Evolutionary conservation across 345 rosid genomes (phyloP).

Genomic region (Abelmoschus esculentus): DNA sequence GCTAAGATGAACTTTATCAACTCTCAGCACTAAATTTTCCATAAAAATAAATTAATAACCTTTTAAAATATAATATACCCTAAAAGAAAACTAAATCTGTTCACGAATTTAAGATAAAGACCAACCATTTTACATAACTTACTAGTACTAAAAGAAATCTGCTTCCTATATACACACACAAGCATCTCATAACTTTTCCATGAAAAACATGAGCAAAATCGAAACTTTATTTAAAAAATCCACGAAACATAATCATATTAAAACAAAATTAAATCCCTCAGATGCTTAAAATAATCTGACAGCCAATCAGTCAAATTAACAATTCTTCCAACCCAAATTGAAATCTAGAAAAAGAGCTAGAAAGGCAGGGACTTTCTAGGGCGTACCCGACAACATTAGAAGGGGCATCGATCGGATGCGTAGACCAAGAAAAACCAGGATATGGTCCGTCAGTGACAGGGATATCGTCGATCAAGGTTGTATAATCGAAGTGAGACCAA

Average conservation of each 20-base stretch:
- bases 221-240: conserved; percentile 3
- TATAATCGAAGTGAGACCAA: conserved; percentile 45
- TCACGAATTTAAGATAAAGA: background rate
- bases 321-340: background rate
- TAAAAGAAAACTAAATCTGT: background rate
- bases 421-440: conserved; percentile 69
- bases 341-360: background rate
- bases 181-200: background rate
- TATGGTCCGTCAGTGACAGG: conserved; percentile 48
- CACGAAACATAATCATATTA: background rate
- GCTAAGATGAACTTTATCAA: background rate
- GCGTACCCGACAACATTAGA: conserved; percentile 55
- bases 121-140: background rate
- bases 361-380: background rate
- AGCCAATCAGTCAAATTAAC: background rate
- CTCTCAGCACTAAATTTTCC: background rate
- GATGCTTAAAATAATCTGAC: background rate
- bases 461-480: conserved; percentile 62
- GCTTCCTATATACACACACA: background rate
- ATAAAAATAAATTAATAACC: background rate
- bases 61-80: background rate
- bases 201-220: background rate
- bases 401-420: conserved; percentile 44
- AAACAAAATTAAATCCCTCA: background rate
- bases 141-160: background rate